Base-by-base conservation (phyloP, 2,329 filamentous ascomycete species). In the Rhexocercosporidium sp. region DNA sequence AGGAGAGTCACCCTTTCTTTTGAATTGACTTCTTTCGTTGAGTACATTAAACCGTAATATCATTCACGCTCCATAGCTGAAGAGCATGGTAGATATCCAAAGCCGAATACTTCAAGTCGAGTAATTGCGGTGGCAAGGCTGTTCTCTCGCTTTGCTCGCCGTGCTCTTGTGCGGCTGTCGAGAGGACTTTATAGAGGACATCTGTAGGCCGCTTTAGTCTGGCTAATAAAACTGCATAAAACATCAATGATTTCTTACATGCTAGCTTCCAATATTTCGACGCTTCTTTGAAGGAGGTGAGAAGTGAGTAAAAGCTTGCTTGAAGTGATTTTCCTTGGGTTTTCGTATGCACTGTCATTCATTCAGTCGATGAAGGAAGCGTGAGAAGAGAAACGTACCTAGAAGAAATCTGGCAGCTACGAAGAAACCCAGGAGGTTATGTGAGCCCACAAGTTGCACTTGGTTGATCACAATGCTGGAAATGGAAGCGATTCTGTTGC, bases 201-300 rank as follows among this genome's bases (percentile, higher is more conserved):
- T 1, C 47, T 75, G 34, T 39, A 39, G 34, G 14, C 14, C 34
- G 34, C 34, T 7, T 7, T 14, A 39, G 34, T n/a, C n/a, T n/a
- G n/a, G n/a, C n/a, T n/a, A n/a, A n/a, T n/a, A n/a, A n/a, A n/a
- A n/a, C n/a, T n/a, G n/a, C n/a, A n/a, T n/a, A n/a, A n/a, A n/a
- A n/a, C n/a, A n/a, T n/a, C n/a, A n/a, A n/a, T n/a, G n/a, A n/a
- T n/a, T n/a, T n/a, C n/a, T n/a, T n/a, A n/a, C n/a, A n/a, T n/a
- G n/a, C n/a, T n/a, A n/a, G n/a, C n/a, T n/a, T n/a, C n/a, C n/a
- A n/a, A n/a, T n/a, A n/a, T n/a, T n/a, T n/a, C n/a, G n/a, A n/a
- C n/a, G n/a, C n/a, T n/a, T n/a, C n/a, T n/a, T n/a, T n/a, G n/a
- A n/a, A n/a, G n/a, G n/a, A n/a, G n/a, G n/a, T n/a, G n/a, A n/a